Evolutionary conservation across 2,329 filamentous ascomycete genomes (phyloP), one percentile per base, ranked within the genome.

Genomic region (Fusarium burgessii): DNA sequence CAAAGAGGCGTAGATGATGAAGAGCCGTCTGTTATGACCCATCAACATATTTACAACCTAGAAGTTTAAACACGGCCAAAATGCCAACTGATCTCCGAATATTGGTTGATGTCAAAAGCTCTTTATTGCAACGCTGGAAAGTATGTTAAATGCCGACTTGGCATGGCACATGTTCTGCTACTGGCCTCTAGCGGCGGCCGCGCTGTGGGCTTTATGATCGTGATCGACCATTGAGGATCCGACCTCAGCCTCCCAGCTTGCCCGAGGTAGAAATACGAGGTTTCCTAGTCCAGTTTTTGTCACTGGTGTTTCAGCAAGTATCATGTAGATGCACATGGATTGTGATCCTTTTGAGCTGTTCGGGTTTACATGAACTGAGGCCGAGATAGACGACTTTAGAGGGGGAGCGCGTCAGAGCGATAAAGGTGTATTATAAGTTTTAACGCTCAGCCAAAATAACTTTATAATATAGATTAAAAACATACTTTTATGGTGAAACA

Each of bases 71-170:
- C 1, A 10, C 8, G n/a, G 29, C 23, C 13, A 33, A 36, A 18
- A 17, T 23, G 14, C 14, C 10, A 5, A 18, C 6, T 14, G 13
- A 11, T n/a, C 11, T 13, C 8, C 1, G 1, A 6, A 1, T 1
- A 2, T n/a, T 3, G 1, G 7, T n/a, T 18, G 10, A 3, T 3
- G 20, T 5, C 0, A 13, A 11, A 11, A 29, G 14, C 10, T n/a
- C 27, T 17, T 40, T 58, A 32, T 58, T 13, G 15, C 11, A 12
- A 51, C 25, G 3, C 14, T 27, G 8, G n/a, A 12, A 45, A 45
- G 18, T 32, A 29, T 25, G 6, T n/a, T 32, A 17, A 46, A n/a
- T 52, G 49, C 49, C 49, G 35, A 41, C 18, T 41, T n/a, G 20
- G 35, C 9, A 52, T 9, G 23, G 17, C 27, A 23, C 10, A 27